A percentile compares a stretch with the other conserved stretches of the same genome.
Conservation (phyloP, 768 basidiomycete genomes). For the Calocybe cyanea region DNA sequence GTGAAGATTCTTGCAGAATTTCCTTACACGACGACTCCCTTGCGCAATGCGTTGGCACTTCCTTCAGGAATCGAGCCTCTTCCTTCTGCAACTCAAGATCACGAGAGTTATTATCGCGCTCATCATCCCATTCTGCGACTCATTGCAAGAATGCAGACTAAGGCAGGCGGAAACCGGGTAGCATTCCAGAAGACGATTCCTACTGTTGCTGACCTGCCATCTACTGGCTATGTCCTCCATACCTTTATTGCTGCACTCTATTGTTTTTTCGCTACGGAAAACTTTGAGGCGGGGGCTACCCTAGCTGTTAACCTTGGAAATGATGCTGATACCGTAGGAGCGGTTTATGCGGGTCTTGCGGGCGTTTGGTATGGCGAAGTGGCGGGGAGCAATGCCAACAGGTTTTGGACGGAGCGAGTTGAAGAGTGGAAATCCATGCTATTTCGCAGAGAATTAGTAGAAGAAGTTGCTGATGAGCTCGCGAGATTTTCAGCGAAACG, state of each 20-base stretch:
- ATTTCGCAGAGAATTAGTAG: conserved; percentile 30
- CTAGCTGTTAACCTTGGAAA: conserved; percentile 40
- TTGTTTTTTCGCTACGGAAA: conserved; percentile 39
- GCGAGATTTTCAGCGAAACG: conserved; percentile 20
- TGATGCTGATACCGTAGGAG: conserved; percentile 44
- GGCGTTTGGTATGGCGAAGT: conserved; percentile 38
- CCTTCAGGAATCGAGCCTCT: conserved; percentile 19
- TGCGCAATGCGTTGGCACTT: conserved; percentile 29
- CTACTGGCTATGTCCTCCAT: conserved; percentile 37
- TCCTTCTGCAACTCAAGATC: conserved; percentile 18
- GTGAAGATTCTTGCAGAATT: conserved; percentile 35
- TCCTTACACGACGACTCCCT: conserved; percentile 28
- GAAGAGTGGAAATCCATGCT: conserved; percentile 29
- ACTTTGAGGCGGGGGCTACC: conserved; percentile 42
- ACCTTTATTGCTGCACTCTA: conserved; percentile 40
- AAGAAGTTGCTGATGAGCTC: conserved; percentile 34
- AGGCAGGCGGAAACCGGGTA: neutral
- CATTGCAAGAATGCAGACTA: conserved; percentile 23
- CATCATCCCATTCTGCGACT: conserved; percentile 38
- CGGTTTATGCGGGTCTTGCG: conserved; percentile 43
- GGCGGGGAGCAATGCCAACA: conserved; percentile 15
- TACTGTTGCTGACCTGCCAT: conserved; percentile 24
- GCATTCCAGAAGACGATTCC: conserved; percentile 29
- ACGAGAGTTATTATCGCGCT: conserved; percentile 28
- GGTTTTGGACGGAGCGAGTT: conserved; percentile 37